Base-by-base conservation (phyloP, 805 yeast genomes). In the Wickerhamomyces chaumierensis region DNA sequence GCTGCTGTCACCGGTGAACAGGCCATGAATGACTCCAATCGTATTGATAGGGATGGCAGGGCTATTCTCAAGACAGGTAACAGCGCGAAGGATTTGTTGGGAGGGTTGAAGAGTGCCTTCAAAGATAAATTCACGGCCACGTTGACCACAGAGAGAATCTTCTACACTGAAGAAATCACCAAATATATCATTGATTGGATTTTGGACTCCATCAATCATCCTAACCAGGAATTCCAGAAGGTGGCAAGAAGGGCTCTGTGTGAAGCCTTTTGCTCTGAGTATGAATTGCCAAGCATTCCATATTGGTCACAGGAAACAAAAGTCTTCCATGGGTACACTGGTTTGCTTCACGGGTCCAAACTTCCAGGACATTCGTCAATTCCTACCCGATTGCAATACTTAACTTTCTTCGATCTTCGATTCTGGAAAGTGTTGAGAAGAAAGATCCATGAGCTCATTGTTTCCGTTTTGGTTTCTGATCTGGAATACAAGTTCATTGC, bases 341-440 rank as follows among this genome's bases (percentile, higher is more conserved):
- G 54, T 7, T 28, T 52, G 23, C 25, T 52, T 3, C 36, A 48
- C 7, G 46, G 46, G 3, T 31, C 39, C 3, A 33, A 37, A 8
- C 34, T 50, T 1, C 53, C 52, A 14, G 31, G 31, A 4, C 37
- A 40, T 18, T 36, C 31, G 15, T 35, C 39, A 14, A 18, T 25
- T 7, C 38, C 58, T 7, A 66, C 83, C 14, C 65, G 84, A 47
- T 50, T 81, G 12, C 87, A 81, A 51, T 66, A 62, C 47, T 48
- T 82, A 18, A 56, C 80, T 29, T 67, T 65, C 42, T 71, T 79
- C 41, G 83, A 81, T 43, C 64, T 73, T 31, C 63, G 92, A 45
- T 69, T 69, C 27, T 65, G 76, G 60, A 76, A 78, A 41, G 46
- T 48, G 4, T 48, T 70, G 7, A 66, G 92, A 51, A 65, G 62